Base-by-base conservation (phyloP, 2,329 filamentous ascomycete genomes). In the Pyricularia sp. region DNA sequence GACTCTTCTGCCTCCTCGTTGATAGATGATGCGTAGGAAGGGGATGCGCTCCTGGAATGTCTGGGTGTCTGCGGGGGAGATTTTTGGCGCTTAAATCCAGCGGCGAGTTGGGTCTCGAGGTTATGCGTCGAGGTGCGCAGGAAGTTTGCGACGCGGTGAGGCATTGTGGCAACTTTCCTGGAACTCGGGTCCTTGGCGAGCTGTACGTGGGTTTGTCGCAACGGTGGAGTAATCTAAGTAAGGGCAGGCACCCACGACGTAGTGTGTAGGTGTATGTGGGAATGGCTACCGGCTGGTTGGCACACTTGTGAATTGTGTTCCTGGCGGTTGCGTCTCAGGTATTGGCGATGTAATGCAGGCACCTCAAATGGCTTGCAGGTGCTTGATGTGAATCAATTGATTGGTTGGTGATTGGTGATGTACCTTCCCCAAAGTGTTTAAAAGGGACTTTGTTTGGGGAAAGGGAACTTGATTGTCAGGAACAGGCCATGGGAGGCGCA, bases 61-160 rank as follows among this genome's bases (percentile, higher is more conserved):
- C 69, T 73, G 69, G 66, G 23, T 23, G 65, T 67, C 58, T n/a
- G 28, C 65, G 12, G 68, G 67, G 11, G 70, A 70, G 28, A 73
- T 75, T 70, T 79, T 83, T 72, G 42, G 42, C 42, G 42, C 42
- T 85, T 84, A 72, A 85, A 81, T 74, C 79, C 81, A n/a, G 42
- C 42, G 69, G 82, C 79, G 72, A 86, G 83, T 70, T 78, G 76
- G 76, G 80, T 82, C 75, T 85, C 84, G 20, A 79, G 64, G 4
- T 75, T 74, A 58, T 72, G 76, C 71, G 84, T 84, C n/a, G 85
- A 84, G 71, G 80, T 82, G 72, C 84, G 83, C 73, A 88, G 81
- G 77, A 88, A 87, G 75, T 81, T 84, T 75, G 83, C 79, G 71
- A 88, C 85, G 70, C 83, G 80, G 79, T 87, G 84, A 75, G 85